These are phyloP conservation scores for Euphorbia lathyris DNA, from an alignment of 345 rosid genomes.

Conservation along the genomic window DNA sequence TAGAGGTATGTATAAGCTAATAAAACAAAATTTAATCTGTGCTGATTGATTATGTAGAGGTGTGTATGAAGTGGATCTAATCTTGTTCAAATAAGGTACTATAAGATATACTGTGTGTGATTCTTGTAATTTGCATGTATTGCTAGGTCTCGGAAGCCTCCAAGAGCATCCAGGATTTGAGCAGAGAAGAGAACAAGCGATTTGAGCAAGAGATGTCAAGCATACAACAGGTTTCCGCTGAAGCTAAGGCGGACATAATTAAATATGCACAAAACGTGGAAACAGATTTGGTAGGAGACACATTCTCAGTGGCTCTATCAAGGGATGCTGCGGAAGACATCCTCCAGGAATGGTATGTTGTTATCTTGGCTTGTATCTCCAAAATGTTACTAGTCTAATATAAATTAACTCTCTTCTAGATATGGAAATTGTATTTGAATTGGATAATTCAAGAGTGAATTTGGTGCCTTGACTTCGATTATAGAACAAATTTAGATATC, in stretches of 20 bases:
- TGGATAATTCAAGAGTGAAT: too few species aligned
- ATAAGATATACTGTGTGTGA: neutral
- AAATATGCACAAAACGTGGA: conserved; percentile 44
- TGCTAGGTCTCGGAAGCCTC: conserved; percentile 65
- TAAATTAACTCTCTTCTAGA: too few species aligned
- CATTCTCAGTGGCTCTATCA: conserved; percentile 60
- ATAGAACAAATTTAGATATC: too few species aligned
- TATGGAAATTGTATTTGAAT: too few species aligned
- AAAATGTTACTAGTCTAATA: too few species aligned
- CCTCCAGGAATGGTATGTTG: conserved; percentile 60
- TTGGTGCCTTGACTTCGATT: too few species aligned
- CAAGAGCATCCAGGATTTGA: conserved; percentile 39
- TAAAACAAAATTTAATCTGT: neutral
- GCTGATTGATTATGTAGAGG: neutral
- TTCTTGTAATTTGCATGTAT: too few species aligned
- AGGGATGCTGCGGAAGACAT: conserved; percentile 45
- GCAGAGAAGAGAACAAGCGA: conserved; percentile 43
- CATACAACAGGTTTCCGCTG: conserved; percentile 58
- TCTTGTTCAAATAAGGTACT: neutral
- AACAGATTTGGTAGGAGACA: conserved; percentile 50
- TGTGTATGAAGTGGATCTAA: neutral
- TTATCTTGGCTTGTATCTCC: neutral
- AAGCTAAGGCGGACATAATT: conserved; percentile 46
- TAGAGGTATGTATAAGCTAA: neutral
- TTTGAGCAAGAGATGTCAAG: conserved; percentile 50